phyloP scores from a whole-genome alignment of 73 alveolate species.

The Symbiodinium natans region DNA sequence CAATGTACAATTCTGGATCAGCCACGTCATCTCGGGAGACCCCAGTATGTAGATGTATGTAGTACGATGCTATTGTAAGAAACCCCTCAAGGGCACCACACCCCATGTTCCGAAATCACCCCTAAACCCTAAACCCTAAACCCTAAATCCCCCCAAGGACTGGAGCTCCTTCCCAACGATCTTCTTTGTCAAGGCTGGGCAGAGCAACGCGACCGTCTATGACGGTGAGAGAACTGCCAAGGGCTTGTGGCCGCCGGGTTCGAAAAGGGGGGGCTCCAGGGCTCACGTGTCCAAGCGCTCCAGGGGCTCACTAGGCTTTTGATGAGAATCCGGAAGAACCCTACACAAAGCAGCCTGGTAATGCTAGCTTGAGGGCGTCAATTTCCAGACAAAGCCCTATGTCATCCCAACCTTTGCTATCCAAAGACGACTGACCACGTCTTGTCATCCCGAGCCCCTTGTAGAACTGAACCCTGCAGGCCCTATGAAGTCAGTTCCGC shows the following conservation, averaged over 20 bases:
- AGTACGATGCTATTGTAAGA: too few species aligned
- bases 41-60: too few species aligned
- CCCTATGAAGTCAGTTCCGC: too few species aligned
- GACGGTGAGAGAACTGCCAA: slow-evolving; percentile 90
- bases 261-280: neutral
- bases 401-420: neutral
- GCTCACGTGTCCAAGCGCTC: neutral
- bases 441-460: too few species aligned
- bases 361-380: neutral
- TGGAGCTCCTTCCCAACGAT: slow-evolving; percentile 85
- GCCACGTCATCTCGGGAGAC: too few species aligned
- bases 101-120: too few species aligned
- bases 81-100: too few species aligned
- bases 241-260: slow-evolving; percentile 28
- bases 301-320: neutral
- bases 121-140: too few species aligned
- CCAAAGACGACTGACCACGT: too few species aligned
- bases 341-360: neutral
- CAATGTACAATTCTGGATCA: too few species aligned
- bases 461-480: too few species aligned
- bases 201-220: slow-evolving; percentile 49
- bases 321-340: neutral
- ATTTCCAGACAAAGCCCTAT: too few species aligned
- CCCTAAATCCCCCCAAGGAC: slow-evolving; percentile 19
- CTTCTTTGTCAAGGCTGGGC: slow-evolving; percentile 73